Conservation (phyloP, 305 asterid genomes). For the Solanum aculeatissimum region DNA sequence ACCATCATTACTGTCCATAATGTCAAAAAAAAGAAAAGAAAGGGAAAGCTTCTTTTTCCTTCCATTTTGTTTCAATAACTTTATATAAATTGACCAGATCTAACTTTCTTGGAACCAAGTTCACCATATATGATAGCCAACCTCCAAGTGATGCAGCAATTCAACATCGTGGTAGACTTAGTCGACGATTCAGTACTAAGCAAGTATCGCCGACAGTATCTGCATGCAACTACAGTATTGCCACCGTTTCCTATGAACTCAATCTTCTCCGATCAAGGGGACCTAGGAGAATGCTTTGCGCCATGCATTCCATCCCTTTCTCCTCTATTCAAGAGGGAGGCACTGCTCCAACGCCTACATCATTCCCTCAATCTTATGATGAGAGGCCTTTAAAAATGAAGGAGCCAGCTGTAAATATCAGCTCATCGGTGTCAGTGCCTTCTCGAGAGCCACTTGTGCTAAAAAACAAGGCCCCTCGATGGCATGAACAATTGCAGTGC, state of each 20-base stretch:
- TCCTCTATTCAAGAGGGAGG: conserved; percentile 13
- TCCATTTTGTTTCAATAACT: background rate
- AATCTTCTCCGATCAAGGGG: conserved; percentile 13
- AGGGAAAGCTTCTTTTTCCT: background rate
- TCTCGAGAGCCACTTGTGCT: conserved; percentile 10
- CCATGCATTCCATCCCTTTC: conserved; percentile 50
- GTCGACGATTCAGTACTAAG: conserved; percentile 7
- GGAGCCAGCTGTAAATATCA: background rate
- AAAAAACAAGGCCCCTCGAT: conserved; percentile 15
- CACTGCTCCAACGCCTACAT: conserved; percentile 57
- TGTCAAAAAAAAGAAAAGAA: background rate
- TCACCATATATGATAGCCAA: conserved; percentile 12
- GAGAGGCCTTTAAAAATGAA: background rate
- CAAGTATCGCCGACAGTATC: conserved; percentile 8
- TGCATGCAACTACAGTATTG: conserved; percentile 12
- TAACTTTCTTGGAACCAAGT: conserved; percentile 19
- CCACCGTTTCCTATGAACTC: conserved; percentile 10
- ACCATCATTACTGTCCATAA: background rate
- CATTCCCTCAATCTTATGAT: conserved; percentile 14
- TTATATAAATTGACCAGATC: conserved; percentile 1
- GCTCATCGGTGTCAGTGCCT: background rate
- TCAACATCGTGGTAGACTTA: conserved; percentile 1
- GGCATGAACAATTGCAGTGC: conserved; percentile 23
- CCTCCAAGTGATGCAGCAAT: conserved; percentile 2
- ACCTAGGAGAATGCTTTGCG: conserved; percentile 10